Evolutionary conservation across 2,329 filamentous ascomycete genomes (phyloP).

Genomic region (Aspergillus pseudotamarii): DNA sequence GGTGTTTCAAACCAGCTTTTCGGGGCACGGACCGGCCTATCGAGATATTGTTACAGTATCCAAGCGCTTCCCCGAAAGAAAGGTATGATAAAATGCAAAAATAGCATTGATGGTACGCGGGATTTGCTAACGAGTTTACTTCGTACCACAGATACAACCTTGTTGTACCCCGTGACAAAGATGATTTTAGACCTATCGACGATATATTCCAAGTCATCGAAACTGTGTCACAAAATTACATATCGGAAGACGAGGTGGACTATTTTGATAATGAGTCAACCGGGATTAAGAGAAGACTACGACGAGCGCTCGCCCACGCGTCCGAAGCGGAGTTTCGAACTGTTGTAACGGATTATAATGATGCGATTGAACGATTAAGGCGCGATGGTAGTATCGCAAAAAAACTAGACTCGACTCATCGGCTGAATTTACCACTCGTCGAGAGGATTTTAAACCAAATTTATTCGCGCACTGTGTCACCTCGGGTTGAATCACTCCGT

Average conservation of each 20-base stretch:
- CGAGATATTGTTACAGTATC: conserved; percentile 77
- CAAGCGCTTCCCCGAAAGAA: conserved; percentile 70
- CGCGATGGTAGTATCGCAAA: conserved; percentile 71
- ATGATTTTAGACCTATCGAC: conserved; percentile 67
- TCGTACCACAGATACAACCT: conserved; percentile 63
- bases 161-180: conserved; percentile 76
- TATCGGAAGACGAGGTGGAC: conserved; percentile 69
- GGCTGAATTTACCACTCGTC: conserved; percentile 71
- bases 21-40: conserved; percentile 46
- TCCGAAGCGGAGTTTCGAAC: conserved; percentile 71
- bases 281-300: conserved; percentile 76
- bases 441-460: conserved; percentile 83
- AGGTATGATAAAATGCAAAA: conserved; percentile 49
- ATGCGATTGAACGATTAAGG: conserved; percentile 65
- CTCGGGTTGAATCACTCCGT: conserved; percentile 78
- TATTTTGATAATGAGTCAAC: conserved; percentile 71
- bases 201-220: conserved; percentile 73
- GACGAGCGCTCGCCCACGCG: conserved; percentile 70
- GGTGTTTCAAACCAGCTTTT: conserved; percentile 57
- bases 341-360: conserved; percentile 77
- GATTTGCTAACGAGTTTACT: conserved; percentile 26
- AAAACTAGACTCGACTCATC: conserved; percentile 69
- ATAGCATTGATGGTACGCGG: not conserved
- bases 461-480: conserved; percentile 90
- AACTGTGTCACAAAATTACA: conserved; percentile 73